These are phyloP conservation scores for Cyanidiococcus yangmingshanensis DNA, from an alignment of 23 red algal genomes.

Conservation along the genomic window DNA sequence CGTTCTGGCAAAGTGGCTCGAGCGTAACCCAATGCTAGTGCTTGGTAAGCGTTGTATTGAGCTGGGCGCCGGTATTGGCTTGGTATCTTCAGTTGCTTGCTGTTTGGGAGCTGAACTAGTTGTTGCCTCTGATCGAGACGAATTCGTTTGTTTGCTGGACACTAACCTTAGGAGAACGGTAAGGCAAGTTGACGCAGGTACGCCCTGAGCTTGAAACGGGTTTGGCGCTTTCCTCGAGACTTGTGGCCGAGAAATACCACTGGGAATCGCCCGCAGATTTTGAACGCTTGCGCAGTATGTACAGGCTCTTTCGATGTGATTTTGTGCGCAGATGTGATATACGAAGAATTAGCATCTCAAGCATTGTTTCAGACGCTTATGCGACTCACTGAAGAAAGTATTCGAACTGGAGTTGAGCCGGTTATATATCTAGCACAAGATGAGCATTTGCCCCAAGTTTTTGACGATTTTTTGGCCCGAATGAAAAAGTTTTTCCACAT, in stretches of 20 bases:
- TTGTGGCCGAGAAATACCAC: background rate
- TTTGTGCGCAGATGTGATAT: background rate
- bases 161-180: background rate
- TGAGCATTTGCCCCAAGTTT: background rate
- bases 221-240: background rate
- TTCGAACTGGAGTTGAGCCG: background rate
- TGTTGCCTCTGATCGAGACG: background rate
- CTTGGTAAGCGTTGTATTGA: background rate
- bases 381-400: background rate
- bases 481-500: background rate
- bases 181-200: no score
- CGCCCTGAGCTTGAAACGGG: no score
- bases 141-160: background rate
- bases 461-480: background rate
- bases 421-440: background rate
- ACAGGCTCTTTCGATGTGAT: slow-evolving; percentile 1
- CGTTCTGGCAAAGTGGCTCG: background rate
- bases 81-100: slow-evolving; percentile 1
- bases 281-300: background rate
- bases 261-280: background rate
- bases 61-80: slow-evolving; percentile 2
- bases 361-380: background rate
- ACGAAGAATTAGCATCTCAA: background rate
- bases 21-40: background rate
- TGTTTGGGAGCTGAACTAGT: background rate